These are phyloP conservation scores for Omphalotus guepiniiformis DNA, from an alignment of 768 basidiomycete genomes.

Conservation along the genomic window DNA sequence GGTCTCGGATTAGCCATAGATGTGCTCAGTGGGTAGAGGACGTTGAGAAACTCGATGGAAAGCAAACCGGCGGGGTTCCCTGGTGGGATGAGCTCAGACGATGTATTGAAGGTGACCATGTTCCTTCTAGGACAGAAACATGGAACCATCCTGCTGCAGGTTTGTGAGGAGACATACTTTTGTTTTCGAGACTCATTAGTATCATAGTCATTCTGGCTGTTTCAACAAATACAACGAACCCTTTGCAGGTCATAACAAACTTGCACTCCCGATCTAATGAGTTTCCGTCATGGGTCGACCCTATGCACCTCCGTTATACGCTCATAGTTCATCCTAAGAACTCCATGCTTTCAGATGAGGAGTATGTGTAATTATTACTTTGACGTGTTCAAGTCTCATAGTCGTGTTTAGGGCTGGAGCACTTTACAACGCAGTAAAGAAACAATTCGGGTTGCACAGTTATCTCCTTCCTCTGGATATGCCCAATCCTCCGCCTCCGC, in stretches of 20 bases:
- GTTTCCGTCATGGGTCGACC: constrained; percentile 80
- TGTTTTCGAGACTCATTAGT: constrained; percentile 9
- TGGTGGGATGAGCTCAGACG: constrained; percentile 87
- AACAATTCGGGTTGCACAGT: constrained; percentile 76
- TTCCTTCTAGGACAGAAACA: constrained; percentile 66
- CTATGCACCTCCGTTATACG: constrained; percentile 64
- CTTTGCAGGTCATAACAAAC: constrained; percentile 71
- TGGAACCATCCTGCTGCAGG: constrained; percentile 88
- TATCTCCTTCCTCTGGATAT: constrained; percentile 64
- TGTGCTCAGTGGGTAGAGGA: constrained; percentile 72
- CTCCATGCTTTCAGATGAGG: constrained; percentile 71
- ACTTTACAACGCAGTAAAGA: constrained; percentile 83
- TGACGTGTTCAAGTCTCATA: constrained; percentile 3
- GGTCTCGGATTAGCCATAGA: constrained; percentile 59
- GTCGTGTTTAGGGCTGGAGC: constrained; percentile 55
- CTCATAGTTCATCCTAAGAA: constrained; percentile 72
- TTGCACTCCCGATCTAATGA: constrained; percentile 65
- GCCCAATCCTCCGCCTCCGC: constrained; percentile 58
- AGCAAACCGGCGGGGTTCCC: constrained; percentile 48
- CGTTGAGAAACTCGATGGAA: constrained; percentile 43
- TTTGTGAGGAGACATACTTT: constrained; percentile 33
- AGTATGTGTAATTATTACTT: constrained; percentile 48
- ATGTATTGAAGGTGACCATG: constrained; percentile 73
- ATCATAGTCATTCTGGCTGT: constrained; percentile 74
- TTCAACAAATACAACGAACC: constrained; percentile 78